Percentiles rank a stretch among this genome's conserved stretches.
phyloP scores from a whole-genome alignment of 202 grass and related monocot species.

The Saccharum hybrid region DNA sequence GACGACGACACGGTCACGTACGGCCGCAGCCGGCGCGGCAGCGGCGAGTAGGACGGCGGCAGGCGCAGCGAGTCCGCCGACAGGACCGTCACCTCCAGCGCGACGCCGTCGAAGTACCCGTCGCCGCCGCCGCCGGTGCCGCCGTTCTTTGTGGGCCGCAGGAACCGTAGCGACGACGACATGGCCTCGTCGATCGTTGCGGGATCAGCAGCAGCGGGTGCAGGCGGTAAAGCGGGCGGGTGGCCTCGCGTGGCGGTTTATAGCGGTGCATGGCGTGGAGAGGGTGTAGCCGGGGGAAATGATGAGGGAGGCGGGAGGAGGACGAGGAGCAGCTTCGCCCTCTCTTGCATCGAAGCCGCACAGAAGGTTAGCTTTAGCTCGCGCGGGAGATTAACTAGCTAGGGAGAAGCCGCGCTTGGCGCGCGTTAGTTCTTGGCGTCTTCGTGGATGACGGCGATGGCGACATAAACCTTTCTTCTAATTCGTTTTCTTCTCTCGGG shows the following conservation, averaged over 20 bases:
- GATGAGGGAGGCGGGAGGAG: conserved; percentile 52
- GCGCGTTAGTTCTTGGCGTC: not conserved
- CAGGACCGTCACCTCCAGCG: conserved; percentile 80
- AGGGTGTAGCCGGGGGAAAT: not conserved
- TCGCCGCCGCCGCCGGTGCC: not conserved
- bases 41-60: conserved; percentile 56
- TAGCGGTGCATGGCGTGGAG: conserved; percentile 48
- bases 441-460: not conserved
- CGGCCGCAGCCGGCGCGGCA: conserved; percentile 67
- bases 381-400: not conserved
- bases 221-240: not conserved
- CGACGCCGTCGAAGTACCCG: conserved; percentile 39
- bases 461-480: not conserved
- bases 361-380: conserved; percentile 34
- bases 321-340: conserved; percentile 39
- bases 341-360: conserved; percentile 32
- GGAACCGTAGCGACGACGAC: conserved; percentile 30
- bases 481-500: not conserved
- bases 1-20: conserved; percentile 62
- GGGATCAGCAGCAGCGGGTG: not conserved
- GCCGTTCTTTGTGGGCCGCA: conserved; percentile 39
- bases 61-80: conserved; percentile 75
- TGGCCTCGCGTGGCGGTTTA: conserved; percentile 37
- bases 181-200: not conserved
- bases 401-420: not conserved